Evolutionary conservation across 1,284 basidiomycete species (phyloP).

Genomic region (Coriolopsis trogii): DNA sequence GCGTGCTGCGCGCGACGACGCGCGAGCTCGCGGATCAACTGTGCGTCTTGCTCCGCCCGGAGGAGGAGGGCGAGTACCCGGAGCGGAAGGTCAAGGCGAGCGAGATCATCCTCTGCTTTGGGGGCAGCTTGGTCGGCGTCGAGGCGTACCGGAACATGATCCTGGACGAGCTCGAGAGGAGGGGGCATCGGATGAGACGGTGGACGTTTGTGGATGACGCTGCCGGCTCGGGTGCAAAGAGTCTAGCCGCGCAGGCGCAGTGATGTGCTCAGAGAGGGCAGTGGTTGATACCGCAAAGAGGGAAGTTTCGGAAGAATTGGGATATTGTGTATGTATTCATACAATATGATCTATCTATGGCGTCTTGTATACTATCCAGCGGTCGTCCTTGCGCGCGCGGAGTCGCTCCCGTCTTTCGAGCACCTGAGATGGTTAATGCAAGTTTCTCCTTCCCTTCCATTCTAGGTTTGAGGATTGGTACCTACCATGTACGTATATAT

Average conservation of each 20-base stretch:
- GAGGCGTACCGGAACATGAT: constrained; percentile 62
- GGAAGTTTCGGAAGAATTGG: too few species aligned
- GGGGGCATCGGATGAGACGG: constrained; percentile 63
- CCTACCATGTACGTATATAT: too few species aligned
- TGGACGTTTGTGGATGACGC: constrained; percentile 71
- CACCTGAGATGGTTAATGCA: too few species aligned
- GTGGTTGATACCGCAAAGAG: too few species aligned
- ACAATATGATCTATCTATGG: too few species aligned
- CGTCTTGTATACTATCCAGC: too few species aligned
- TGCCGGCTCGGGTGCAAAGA: constrained; percentile 60
- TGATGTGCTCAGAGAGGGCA: too few species aligned
- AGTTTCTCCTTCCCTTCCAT: too few species aligned
- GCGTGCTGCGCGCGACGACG: constrained; percentile 56
- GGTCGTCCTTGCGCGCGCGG: too few species aligned
- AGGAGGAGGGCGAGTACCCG: constrained; percentile 29
- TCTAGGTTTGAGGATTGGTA: too few species aligned
- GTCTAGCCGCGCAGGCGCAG: constrained; percentile 27
- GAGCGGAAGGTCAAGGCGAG: constrained; percentile 51
- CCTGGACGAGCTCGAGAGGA: constrained; percentile 54
- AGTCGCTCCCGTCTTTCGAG: too few species aligned
- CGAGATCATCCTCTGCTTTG: constrained; percentile 68
- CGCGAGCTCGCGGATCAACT: constrained; percentile 63
- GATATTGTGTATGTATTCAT: too few species aligned
- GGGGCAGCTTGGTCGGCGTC: constrained; percentile 70
- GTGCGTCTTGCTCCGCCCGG: constrained; percentile 49